Percentiles rank a stretch among this genome's conserved stretches.
Conservation (phyloP, 78 protist genomes). For the Polysphondylium violaceum region DNA sequence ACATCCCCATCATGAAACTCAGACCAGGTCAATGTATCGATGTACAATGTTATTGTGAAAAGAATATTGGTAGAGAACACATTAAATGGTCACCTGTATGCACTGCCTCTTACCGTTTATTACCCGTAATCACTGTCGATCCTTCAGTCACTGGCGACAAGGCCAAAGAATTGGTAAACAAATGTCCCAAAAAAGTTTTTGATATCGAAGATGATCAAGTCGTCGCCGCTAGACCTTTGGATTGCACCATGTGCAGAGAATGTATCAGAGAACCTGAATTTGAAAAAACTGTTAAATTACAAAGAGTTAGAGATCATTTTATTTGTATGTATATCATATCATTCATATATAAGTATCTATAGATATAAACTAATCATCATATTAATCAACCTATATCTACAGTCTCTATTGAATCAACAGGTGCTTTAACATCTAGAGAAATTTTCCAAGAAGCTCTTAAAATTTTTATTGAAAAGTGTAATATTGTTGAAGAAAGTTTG, state of each 20-base stretch:
- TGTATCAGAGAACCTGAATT: conserved; percentile 88
- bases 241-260: conserved; percentile 95
- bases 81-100: conserved; percentile 98
- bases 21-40: conserved; percentile 90
- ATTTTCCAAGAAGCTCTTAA: conserved; percentile 75
- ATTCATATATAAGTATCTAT: neutral
- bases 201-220: conserved; percentile 91
- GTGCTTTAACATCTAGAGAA: conserved; percentile 56
- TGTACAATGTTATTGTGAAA: conserved; percentile 67
- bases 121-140: conserved; percentile 85
- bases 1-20: conserved; percentile 93
- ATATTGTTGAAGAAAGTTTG: conserved; percentile 42
- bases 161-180: conserved; percentile 76
- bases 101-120: conserved; percentile 95
- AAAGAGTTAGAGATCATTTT: conserved; percentile 90
- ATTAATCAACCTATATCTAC: neutral
- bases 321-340: conserved; percentile 85
- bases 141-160: conserved; percentile 71
- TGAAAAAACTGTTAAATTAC: conserved; percentile 67
- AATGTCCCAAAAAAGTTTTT: conserved; percentile 92
- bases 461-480: conserved; percentile 72
- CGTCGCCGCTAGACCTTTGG: conserved; percentile 81
- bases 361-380: neutral
- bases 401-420: conserved; percentile 83
- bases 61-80: conserved; percentile 95